Base-by-base conservation (phyloP, 1,284 basidiomycete species). In the Cryptococcus wingfieldii region DNA sequence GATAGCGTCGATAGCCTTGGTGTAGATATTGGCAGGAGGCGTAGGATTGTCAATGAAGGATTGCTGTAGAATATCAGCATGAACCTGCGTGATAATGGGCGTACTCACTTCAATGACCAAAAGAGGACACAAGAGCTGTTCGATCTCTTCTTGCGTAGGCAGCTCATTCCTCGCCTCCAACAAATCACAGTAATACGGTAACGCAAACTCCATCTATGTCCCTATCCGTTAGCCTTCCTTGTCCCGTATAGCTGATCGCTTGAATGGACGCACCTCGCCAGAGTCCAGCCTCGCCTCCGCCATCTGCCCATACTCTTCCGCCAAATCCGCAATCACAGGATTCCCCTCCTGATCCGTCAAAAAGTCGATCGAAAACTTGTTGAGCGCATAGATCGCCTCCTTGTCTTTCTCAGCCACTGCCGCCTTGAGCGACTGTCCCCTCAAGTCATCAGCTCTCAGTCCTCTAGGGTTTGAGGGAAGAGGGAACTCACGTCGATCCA, bases 381-480 rank as follows among this genome's bases (percentile, higher is more conserved):
- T 65, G 28, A 70, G 54, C 1, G 42, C 38, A 28, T 67, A 61
- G 23, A 70, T 53, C 2, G 54, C 43, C n/a, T 67, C 66, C 3
- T 14, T 31, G 47, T 68, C 65, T 10, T 56, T 43, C 1, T 45
- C 46, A 9, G 25, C 13, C 1, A 60, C 50, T 0, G 64, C 62
- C 1, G 45, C 37, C 10, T 51, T 42, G 18, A 66, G 47, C 4
- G 56, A 48, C 67, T 69, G 50, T 18, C 19, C 27, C 38, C 19
- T 27, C 3, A 25, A 18, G 23, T 10, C 14, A 37, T 34, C 31
- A 34, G 31, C 31, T 10, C 7, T 34, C 31, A 8, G 31, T 34
- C 10, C 8, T 31, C 13, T 28, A 23, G 23, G 2, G 31, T 25
- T 28, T 37, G 5, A 34, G 23, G 31, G 19, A 41, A 14, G n/a